Conservation (phyloP, 805 yeast species). For the Huiozyma sinensis region DNA sequence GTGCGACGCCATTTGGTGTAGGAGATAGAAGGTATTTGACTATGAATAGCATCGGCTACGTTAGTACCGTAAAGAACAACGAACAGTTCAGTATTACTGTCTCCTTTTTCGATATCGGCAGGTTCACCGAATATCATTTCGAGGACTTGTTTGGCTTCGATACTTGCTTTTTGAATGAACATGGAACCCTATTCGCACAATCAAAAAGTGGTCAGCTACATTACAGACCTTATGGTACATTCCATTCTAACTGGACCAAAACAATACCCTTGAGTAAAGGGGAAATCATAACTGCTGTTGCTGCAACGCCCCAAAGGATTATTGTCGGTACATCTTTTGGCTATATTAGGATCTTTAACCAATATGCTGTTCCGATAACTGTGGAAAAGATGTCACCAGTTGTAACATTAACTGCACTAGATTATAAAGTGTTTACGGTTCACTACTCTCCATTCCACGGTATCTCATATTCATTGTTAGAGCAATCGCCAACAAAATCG, state of each 20-base stretch:
- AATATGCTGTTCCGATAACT: slow-evolving; percentile 61
- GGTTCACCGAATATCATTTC: slow-evolving; percentile 74
- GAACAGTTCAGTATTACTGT: slow-evolving; percentile 67
- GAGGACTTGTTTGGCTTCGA: slow-evolving; percentile 65
- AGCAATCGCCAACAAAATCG: slow-evolving; percentile 16
- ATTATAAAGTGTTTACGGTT: slow-evolving; percentile 45
- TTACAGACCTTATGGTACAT: slow-evolving; percentile 59
- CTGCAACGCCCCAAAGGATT: slow-evolving; percentile 51
- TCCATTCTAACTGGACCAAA: slow-evolving; percentile 62
- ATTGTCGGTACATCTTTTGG: slow-evolving; percentile 72
- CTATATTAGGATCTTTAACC: slow-evolving; percentile 56
- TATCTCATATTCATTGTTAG: slow-evolving; percentile 21
- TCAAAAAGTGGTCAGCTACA: slow-evolving; percentile 39
- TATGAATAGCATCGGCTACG: slow-evolving; percentile 73
- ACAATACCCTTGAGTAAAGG: slow-evolving; percentile 37
- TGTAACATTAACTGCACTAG: slow-evolving; percentile 57
- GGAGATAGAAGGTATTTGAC: slow-evolving; percentile 64
- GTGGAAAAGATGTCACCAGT: slow-evolving; percentile 66
- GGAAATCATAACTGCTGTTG: slow-evolving; percentile 58
- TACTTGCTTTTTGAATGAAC: slow-evolving; percentile 58
- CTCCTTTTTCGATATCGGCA: slow-evolving; percentile 70
- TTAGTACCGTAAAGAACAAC: slow-evolving; percentile 59
- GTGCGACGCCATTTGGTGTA: slow-evolving; percentile 72
- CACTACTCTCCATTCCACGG: slow-evolving; percentile 27
- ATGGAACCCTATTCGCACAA: slow-evolving; percentile 55